Evolutionary conservation across 352 stramenopile species (phyloP).

Genomic region (Pythium brassicae): DNA sequence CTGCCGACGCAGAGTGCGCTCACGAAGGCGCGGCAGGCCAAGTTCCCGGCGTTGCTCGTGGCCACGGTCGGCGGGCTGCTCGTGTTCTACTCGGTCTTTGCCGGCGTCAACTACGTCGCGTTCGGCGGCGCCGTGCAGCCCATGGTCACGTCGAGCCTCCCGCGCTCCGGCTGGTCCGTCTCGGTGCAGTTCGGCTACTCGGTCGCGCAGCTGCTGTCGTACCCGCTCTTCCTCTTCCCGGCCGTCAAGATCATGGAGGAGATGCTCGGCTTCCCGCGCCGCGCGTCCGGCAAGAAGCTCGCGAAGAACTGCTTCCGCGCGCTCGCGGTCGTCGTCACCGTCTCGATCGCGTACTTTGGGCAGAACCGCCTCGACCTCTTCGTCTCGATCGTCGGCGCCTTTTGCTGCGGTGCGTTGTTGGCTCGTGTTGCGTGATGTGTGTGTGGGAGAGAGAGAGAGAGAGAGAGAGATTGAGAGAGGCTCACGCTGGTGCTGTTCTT

Average conservation of each 20-base stretch:
- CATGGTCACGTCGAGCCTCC: conserved; percentile 72
- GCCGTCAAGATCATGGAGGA: conserved; percentile 84
- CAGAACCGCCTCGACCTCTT: conserved; percentile 74
- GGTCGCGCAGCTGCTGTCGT: conserved; percentile 70
- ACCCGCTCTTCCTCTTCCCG: conserved; percentile 76
- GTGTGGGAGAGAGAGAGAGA: too few relatives aligned
- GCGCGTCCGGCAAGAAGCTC: conserved; percentile 60
- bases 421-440: conserved; percentile 11
- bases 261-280: conserved; percentile 68
- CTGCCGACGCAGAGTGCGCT: conserved; percentile 68
- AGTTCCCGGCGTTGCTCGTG: conserved; percentile 53
- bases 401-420: conserved; percentile 64
- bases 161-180: conserved; percentile 66
- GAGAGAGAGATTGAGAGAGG: too few relatives aligned
- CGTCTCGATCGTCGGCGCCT: conserved; percentile 76
- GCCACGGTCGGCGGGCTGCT: conserved; percentile 66
- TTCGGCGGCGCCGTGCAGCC: conserved; percentile 60
- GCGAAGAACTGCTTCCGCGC: conserved; percentile 74
- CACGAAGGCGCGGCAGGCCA: conserved; percentile 53
- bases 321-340: conserved; percentile 55
- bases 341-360: conserved; percentile 73
- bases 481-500: too few relatives aligned
- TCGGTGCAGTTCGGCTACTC: conserved; percentile 79
- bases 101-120: conserved; percentile 70
- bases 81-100: conserved; percentile 83